Conservation (phyloP, 192 early-diverging fungal species). For the Coemansia sp. region DNA sequence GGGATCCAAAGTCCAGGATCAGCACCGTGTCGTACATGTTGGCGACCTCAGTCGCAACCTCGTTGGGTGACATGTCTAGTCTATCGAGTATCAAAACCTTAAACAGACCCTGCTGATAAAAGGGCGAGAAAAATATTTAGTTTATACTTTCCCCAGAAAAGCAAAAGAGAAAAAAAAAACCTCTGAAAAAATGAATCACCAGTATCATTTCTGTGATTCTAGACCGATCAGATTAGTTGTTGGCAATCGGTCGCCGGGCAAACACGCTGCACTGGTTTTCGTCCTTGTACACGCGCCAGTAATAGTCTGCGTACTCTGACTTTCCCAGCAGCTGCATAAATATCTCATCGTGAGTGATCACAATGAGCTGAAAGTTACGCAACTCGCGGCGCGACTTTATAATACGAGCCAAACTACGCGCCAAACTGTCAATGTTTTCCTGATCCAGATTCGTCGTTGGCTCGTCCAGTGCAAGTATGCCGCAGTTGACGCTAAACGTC, state of each 20-base stretch:
- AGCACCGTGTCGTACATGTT: slow-evolving; percentile 93
- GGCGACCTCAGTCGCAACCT: slow-evolving; percentile 61
- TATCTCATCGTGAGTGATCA: slow-evolving; percentile 98
- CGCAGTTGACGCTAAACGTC: slow-evolving; percentile 89
- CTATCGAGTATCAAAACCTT: background rate
- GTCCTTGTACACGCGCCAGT: slow-evolving; percentile 87
- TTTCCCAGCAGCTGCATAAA: slow-evolving; percentile 84
- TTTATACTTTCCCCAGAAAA: background rate
- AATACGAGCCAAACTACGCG: slow-evolving; percentile 74
- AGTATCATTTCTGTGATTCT: background rate
- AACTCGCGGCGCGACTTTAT: slow-evolving; percentile 77
- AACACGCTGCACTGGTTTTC: slow-evolving; percentile 50
- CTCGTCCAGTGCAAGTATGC: slow-evolving; percentile 93
- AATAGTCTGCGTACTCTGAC: slow-evolving; percentile 80
- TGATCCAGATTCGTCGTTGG: slow-evolving; percentile 96
- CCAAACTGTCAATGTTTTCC: slow-evolving; percentile 84
- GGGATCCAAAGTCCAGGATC: slow-evolving; percentile 98
- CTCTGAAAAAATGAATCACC: background rate
- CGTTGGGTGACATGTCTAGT: slow-evolving; percentile 13
- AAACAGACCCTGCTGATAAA: too few relatives aligned
- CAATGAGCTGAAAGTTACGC: slow-evolving; percentile 92
- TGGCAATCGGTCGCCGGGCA: slow-evolving; percentile 42
- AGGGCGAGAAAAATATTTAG: background rate
- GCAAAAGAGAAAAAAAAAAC: background rate
- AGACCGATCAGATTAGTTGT: slow-evolving; percentile 19